Conservation (phyloP, 1,284 basidiomycete species). For the Farysia itapuensis region DNA sequence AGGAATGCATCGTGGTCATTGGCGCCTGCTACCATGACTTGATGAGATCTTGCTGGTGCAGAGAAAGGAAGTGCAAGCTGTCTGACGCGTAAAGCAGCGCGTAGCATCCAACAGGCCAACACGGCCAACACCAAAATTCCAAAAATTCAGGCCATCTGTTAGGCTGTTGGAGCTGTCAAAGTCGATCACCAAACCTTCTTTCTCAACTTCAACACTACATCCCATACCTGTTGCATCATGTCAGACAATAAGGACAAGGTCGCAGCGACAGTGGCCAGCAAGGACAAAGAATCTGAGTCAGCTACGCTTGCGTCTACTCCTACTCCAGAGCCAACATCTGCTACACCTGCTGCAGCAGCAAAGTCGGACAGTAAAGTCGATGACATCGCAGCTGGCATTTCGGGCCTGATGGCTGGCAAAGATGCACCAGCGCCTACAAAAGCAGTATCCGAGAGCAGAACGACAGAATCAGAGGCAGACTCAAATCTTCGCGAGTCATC, state of each 20-base stretch:
- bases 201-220: neutral
- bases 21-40: conserved; percentile 1
- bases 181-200: neutral
- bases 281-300: too few species aligned
- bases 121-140: too few species aligned
- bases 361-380: conserved; percentile 32
- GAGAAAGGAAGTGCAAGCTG: too few species aligned
- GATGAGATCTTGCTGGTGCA: too few species aligned
- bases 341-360: conserved; percentile 1
- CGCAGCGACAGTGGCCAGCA: conserved; percentile 10
- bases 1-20: conserved; percentile 27
- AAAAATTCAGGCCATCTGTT: too few species aligned
- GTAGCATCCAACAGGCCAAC: too few species aligned
- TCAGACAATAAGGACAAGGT: conserved; percentile 23
- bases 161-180: too few species aligned
- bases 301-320: too few species aligned
- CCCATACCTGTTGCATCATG: conserved; percentile 5
- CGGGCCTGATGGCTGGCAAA: conserved; percentile 35
- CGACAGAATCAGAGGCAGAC: conserved; percentile 12
- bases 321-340: too few species aligned
- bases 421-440: conserved; percentile 1
- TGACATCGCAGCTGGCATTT: conserved; percentile 40
- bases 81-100: too few species aligned
- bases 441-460: neutral
- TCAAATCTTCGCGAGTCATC: conserved; percentile 44